Evolutionary conservation across 129 eudicot species (phyloP).

Genomic region (Pittosporum tobira): DNA sequence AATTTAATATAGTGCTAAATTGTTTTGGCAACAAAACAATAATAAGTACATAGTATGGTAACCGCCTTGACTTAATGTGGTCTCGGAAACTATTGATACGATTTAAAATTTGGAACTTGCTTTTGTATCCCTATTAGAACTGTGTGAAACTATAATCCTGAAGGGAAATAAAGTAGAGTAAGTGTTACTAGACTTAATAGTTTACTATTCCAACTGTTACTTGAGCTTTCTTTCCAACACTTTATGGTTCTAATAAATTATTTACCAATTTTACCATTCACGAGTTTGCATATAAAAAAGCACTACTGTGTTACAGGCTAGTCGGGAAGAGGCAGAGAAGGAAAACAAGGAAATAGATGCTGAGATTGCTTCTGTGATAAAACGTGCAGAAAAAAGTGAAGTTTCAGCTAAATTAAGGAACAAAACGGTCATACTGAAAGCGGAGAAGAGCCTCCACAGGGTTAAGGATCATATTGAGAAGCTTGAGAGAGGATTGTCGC

Average conservation of each 20-base stretch:
- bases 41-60: background rate
- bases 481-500: slow-evolving; percentile 72
- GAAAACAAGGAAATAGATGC: slow-evolving; percentile 48
- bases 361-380: slow-evolving; percentile 37
- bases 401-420: slow-evolving; percentile 54
- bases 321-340: slow-evolving; percentile 58
- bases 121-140: background rate
- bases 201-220: slow-evolving; percentile 9
- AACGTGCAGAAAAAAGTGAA: slow-evolving; percentile 58
- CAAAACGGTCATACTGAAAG: slow-evolving; percentile 40
- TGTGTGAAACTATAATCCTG: background rate
- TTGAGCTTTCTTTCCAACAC: background rate
- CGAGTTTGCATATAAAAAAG: slow-evolving; percentile 9
- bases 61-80: background rate
- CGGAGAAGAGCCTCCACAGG: slow-evolving; percentile 51
- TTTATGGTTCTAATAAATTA: no score
- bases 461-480: slow-evolving; percentile 56
- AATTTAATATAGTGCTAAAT: no score
- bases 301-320: slow-evolving; percentile 44
- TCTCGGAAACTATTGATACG: no score
- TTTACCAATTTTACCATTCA: slow-evolving; percentile 15
- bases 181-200: no score
- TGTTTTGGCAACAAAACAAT: no score
- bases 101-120: background rate
- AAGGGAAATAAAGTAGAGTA: background rate